These are phyloP conservation scores for Echria macrotheca DNA, from an alignment of 495 filamentous ascomycete genomes.

Conservation along the genomic window DNA sequence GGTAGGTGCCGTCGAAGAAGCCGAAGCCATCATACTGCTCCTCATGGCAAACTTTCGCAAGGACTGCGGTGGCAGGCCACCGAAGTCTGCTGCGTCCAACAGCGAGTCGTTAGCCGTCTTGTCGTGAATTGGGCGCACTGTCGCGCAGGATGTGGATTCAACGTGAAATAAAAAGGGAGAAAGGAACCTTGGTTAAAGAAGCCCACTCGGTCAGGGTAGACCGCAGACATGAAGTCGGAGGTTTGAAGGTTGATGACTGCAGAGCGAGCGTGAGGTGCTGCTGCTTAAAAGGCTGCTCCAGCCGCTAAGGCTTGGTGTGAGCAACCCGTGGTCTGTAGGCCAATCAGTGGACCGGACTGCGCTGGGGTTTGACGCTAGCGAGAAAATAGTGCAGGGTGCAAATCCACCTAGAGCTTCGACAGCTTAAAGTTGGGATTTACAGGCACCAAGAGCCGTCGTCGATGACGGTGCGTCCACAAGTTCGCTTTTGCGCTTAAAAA, in stretches of 20 bases:
- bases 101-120: slow-evolving; percentile 23
- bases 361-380: not conserved
- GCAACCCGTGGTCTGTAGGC: not conserved
- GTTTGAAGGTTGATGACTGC: not conserved
- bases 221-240: slow-evolving; percentile 16
- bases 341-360: not conserved
- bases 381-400: too few relatives aligned
- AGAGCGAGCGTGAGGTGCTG: not conserved
- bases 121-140: slow-evolving; percentile 10
- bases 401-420: too few relatives aligned
- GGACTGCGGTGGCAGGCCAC: slow-evolving; percentile 28
- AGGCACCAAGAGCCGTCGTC: too few relatives aligned
- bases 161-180: not conserved
- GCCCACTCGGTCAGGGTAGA: slow-evolving; percentile 12
- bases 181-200: slow-evolving; percentile 18
- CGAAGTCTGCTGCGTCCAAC: slow-evolving; percentile 19
- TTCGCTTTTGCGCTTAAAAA: too few relatives aligned
- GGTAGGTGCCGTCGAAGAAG: slow-evolving; percentile 26
- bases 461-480: too few relatives aligned
- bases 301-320: too few relatives aligned
- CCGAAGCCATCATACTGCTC: slow-evolving; percentile 35
- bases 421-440: too few relatives aligned
- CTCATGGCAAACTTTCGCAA: slow-evolving; percentile 49
- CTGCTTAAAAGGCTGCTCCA: too few relatives aligned
- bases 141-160: not conserved